These are phyloP conservation scores for Cnidoscolus chayamansa DNA, from an alignment of 441 rosid genomes.

Conservation along the genomic window DNA sequence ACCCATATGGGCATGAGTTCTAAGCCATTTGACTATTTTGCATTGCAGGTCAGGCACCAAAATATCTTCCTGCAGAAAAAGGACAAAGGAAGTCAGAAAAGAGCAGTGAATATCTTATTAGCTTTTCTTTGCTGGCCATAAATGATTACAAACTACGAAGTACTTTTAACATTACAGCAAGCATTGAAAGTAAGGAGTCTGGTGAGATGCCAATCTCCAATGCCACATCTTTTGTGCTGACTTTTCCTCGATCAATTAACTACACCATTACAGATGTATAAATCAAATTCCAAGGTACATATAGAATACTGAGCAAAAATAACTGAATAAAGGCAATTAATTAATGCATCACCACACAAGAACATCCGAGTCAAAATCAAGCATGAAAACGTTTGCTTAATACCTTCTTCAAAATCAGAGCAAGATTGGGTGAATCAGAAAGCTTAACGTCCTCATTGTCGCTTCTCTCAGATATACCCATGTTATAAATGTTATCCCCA, in stretches of 20 bases:
- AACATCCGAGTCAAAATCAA: neutral
- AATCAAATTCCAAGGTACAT: constrained; percentile 11
- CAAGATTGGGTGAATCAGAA: constrained; percentile 49
- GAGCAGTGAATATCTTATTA: constrained; percentile 6
- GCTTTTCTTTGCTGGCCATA: neutral
- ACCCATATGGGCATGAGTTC: constrained; percentile 66
- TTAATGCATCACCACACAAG: too few relatives aligned
- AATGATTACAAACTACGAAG: constrained; percentile 17
- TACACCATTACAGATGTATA: constrained; percentile 29
- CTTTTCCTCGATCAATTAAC: constrained; percentile 88
- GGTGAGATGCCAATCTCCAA: constrained; percentile 72
- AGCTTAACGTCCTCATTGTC: constrained; percentile 37
- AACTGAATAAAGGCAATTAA: neutral
- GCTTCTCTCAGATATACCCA: constrained; percentile 37
- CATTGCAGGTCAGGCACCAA: constrained; percentile 56
- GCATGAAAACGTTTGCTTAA: constrained; percentile 7
- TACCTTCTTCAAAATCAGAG: constrained; percentile 77
- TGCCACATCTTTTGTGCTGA: constrained; percentile 72
- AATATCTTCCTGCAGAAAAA: constrained; percentile 56
- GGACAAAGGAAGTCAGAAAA: constrained; percentile 22
- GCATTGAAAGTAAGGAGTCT: constrained; percentile 56
- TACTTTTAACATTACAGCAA: constrained; percentile 52
- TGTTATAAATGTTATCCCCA: constrained; percentile 30
- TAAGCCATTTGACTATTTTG: constrained; percentile 79
- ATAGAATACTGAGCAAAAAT: constrained; percentile 12